These are phyloP conservation scores for Fusarium sterilihyphosum DNA, from an alignment of 2,329 filamentous ascomycete species.

Conservation along the genomic window DNA sequence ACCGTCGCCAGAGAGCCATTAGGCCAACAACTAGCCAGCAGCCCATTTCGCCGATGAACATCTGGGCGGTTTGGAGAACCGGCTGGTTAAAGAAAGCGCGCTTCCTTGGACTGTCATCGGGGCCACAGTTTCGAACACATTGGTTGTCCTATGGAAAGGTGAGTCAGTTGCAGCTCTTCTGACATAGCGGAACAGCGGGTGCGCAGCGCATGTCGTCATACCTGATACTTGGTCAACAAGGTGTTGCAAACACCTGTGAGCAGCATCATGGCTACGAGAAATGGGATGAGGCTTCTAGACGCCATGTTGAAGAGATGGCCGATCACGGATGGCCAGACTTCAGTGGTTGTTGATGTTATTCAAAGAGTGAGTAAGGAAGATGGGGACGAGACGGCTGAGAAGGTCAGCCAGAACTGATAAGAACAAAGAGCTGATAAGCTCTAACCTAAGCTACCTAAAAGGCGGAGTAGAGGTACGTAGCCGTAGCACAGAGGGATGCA, in stretches of 20 bases:
- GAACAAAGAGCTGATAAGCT: slow-evolving; percentile 39
- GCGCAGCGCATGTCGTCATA: slow-evolving; percentile 51
- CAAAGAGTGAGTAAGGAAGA: background rate
- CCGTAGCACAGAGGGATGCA: background rate
- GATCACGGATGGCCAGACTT: background rate
- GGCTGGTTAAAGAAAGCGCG: slow-evolving; percentile 89
- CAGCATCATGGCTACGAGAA: slow-evolving; percentile 96
- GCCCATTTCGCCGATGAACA: slow-evolving; percentile 97
- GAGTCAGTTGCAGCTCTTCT: slow-evolving; percentile 1
- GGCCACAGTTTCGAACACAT: slow-evolving; percentile 90
- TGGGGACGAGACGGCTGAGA: slow-evolving; percentile 1
- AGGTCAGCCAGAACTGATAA: slow-evolving; percentile 8
- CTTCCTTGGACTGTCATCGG: slow-evolving; percentile 68
- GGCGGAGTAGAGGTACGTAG: slow-evolving; percentile 22
- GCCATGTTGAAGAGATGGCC: slow-evolving; percentile 65
- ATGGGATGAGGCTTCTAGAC: slow-evolving; percentile 75
- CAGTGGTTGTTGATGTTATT: slow-evolving; percentile 13
- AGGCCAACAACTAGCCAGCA: slow-evolving; percentile 90
- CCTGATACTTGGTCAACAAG: slow-evolving; percentile 95
- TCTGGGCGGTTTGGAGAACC: slow-evolving; percentile 94
- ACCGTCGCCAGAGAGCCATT: slow-evolving; percentile 72
- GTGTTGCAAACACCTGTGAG: slow-evolving; percentile 97
- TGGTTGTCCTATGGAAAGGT: slow-evolving; percentile 79
- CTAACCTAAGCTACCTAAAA: background rate
- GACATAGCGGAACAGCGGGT: background rate